Conservation (phyloP, 805 yeast genomes). For the Candida manassasensis region DNA sequence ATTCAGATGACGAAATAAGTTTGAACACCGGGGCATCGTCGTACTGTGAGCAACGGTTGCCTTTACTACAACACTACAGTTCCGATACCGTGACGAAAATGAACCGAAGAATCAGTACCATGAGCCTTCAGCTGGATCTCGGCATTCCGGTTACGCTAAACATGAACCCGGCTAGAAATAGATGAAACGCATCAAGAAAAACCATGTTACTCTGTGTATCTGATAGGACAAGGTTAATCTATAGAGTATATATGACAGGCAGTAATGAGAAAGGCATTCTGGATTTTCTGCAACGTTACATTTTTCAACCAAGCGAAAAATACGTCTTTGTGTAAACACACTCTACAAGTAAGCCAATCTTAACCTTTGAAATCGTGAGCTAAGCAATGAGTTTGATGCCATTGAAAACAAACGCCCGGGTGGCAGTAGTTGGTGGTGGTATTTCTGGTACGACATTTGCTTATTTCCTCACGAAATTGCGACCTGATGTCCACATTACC, state of each 20-base stretch:
- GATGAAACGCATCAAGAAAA: too few relatives aligned
- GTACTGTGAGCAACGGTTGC: conserved; percentile 22
- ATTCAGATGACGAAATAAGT: neutral
- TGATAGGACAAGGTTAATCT: too few relatives aligned
- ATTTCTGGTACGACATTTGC: conserved; percentile 78
- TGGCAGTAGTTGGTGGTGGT: conserved; percentile 85
- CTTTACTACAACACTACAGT: conserved; percentile 23
- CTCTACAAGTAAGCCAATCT: too few relatives aligned
- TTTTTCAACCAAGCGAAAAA: too few relatives aligned
- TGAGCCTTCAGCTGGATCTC: conserved; percentile 3
- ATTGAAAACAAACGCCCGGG: conserved; percentile 32
- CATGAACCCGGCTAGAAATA: neutral
- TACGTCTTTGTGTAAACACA: too few relatives aligned
- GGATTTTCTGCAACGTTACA: too few relatives aligned
- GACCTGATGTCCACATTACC: conserved; percentile 71
- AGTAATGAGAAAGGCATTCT: too few relatives aligned
- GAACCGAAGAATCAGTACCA: conserved; percentile 1
- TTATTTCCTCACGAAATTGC: conserved; percentile 59
- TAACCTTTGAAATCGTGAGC: too few relatives aligned
- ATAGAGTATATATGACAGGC: too few relatives aligned
- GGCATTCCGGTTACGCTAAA: neutral
- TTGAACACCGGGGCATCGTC: conserved; percentile 12
- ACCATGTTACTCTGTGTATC: too few relatives aligned
- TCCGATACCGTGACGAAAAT: conserved; percentile 8
- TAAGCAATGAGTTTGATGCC: conserved; percentile 14